Evolutionary conservation across 192 early-diverging fungal genomes (phyloP), one percentile per base, ranked within the genome.

Genomic region (Thamnidium elegans): DNA sequence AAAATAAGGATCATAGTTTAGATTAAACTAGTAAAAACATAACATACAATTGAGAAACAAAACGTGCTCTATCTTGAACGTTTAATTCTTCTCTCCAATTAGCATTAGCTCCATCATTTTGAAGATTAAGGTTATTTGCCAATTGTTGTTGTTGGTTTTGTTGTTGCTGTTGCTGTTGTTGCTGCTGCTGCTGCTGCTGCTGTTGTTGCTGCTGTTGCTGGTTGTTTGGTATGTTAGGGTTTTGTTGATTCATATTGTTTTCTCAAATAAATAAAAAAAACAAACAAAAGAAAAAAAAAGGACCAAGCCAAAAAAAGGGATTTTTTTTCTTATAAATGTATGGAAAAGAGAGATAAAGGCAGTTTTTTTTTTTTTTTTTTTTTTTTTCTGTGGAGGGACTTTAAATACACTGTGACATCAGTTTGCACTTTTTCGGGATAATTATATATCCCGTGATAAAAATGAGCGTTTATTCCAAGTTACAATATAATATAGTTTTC

Each of bases 31-130:
- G 3, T 14, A 52, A 8, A 50, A 32, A 13, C 32, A 63, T 39
- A 48, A 58, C 63, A 50, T 71, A 71, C 69, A 71, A 42, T 60
- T 71, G 69, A 30, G 62, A 45, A 10, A 73, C 71, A 45, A 73
- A 65, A 30, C 62, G 65, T 26, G 66, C 66, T 64, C 71, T 67
- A 13, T 73, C 71, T 53, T 62, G 60, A 17, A 67, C 60, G 17
- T 62, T 68, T 39, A 73, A 21, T 48, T 73, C 71, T 23, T 73
- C 71, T 60, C 71, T 66, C 71, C 71, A 73, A 19, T 68, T 68
- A 3, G 71, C 55, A 46, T 68, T 68, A n/a, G 65, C 59, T 10
- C 47, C 26, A 17, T 71, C 69, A 34, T 71, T 71, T n/a, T 31
- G 30, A 32, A 51, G 34, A 26, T 51, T 58, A 7, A 66, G 31